Percentiles rank a stretch among this genome's conserved stretches.
These are phyloP conservation scores for Kodamaea neixiangensis DNA, from an alignment of 805 yeast species.

Conservation along the genomic window DNA sequence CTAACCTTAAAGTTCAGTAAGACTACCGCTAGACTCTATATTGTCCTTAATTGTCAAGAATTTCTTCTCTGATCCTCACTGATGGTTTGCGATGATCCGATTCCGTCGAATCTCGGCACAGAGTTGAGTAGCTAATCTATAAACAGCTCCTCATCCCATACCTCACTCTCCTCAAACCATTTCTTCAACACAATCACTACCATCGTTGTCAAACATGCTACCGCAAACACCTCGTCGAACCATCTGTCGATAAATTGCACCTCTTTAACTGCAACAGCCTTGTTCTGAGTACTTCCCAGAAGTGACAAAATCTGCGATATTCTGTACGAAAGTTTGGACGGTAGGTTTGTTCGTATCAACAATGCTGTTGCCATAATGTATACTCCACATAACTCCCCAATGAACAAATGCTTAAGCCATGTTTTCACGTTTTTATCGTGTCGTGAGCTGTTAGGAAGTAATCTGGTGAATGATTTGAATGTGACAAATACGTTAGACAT, in stretches of 20 bases:
- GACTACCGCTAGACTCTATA: too few relatives aligned
- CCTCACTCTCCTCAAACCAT: slow-evolving; percentile 19
- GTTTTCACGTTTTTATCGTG: slow-evolving; percentile 19
- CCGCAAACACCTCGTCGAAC: slow-evolving; percentile 54
- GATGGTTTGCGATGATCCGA: too few relatives aligned
- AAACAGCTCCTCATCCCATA: slow-evolving; percentile 10
- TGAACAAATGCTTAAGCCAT: slow-evolving; percentile 40
- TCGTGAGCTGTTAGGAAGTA: slow-evolving; percentile 15
- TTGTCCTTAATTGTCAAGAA: too few relatives aligned
- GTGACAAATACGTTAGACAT: slow-evolving; percentile 66
- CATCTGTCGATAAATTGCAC: slow-evolving; percentile 51
- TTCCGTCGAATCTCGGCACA: too few relatives aligned
- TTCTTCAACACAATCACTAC: slow-evolving; percentile 25
- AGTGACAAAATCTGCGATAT: slow-evolving; percentile 41
- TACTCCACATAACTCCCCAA: slow-evolving; percentile 50
- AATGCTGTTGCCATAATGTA: slow-evolving; percentile 55
- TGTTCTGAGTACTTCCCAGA: slow-evolving; percentile 28
- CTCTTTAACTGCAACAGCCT: slow-evolving; percentile 30
- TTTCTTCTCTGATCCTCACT: too few relatives aligned
- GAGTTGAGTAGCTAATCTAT: not conserved
- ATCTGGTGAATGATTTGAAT: slow-evolving; percentile 49
- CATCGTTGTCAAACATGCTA: slow-evolving; percentile 40
- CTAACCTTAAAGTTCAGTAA: too few relatives aligned
- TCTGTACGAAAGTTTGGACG: slow-evolving; percentile 44
- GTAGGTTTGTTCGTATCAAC: slow-evolving; percentile 49